A percentile compares a stretch with the other conserved stretches of the same genome.
Conservation (phyloP, 2,329 filamentous ascomycete genomes). For the Aciculosporium take region DNA sequence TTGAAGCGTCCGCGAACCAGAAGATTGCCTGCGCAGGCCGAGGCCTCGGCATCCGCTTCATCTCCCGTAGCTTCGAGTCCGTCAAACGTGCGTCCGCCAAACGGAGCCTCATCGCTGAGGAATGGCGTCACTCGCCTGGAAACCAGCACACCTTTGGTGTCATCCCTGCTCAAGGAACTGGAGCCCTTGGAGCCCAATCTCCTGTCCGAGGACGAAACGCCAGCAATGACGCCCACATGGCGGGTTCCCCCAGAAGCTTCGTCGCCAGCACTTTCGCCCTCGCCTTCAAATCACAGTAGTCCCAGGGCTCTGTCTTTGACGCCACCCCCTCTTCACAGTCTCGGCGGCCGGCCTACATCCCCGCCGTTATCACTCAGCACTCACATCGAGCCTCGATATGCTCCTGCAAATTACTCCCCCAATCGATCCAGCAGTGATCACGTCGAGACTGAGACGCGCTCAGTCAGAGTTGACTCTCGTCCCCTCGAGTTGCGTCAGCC, state of each 20-base stretch:
- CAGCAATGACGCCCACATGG: slow-evolving; percentile 14
- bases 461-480: slow-evolving; percentile 12
- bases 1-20: slow-evolving; percentile 77
- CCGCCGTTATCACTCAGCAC: slow-evolving; percentile 54
- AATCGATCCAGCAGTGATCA: slow-evolving; percentile 31
- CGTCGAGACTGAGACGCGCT: slow-evolving; percentile 29
- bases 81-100: slow-evolving; percentile 11
- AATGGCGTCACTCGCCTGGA: slow-evolving; percentile 15
- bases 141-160: slow-evolving; percentile 64
- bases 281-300: slow-evolving; percentile 49
- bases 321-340: slow-evolving; percentile 49
- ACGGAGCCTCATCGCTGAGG: slow-evolving; percentile 9
- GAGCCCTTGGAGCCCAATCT: slow-evolving; percentile 62
- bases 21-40: slow-evolving; percentile 37
- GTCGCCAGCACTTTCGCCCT: slow-evolving; percentile 54
- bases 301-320: slow-evolving; percentile 53
- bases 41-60: slow-evolving; percentile 29
- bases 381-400: slow-evolving; percentile 58
- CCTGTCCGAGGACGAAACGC: slow-evolving; percentile 40
- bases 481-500: slow-evolving; percentile 38
- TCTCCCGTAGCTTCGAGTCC: slow-evolving; percentile 17
- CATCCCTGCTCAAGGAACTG: slow-evolving; percentile 77
- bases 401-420: slow-evolving; percentile 61
- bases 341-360: slow-evolving; percentile 42
- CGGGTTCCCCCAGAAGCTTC: slow-evolving; percentile 22